These are phyloP conservation scores for Stylonectria norvegica DNA, from an alignment of 2,329 filamentous ascomycete genomes.

Conservation along the genomic window DNA sequence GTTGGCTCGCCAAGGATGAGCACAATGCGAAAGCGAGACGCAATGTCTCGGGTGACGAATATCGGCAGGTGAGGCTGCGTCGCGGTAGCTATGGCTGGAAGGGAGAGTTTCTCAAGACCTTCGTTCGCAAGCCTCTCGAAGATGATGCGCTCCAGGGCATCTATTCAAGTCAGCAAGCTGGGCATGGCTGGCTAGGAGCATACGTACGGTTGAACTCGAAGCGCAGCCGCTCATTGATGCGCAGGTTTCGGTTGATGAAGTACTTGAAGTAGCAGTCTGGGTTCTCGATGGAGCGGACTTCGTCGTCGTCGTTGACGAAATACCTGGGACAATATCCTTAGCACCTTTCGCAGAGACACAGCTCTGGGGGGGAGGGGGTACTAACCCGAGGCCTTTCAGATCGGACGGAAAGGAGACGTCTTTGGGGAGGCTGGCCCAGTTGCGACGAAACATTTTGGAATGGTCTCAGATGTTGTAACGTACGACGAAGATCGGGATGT, in stretches of 20 bases:
- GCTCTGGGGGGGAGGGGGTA: not conserved
- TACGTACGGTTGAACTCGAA: constrained; percentile 68
- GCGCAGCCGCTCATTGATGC: constrained; percentile 72
- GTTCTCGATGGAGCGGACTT: constrained; percentile 67
- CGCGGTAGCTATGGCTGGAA: constrained; percentile 54
- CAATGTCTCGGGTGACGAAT: constrained; percentile 53
- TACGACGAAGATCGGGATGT: no score
- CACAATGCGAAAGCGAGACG: constrained; percentile 59
- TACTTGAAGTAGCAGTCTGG: constrained; percentile 71
- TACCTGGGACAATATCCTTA: constrained; percentile 66
- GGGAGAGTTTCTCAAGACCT: constrained; percentile 55
- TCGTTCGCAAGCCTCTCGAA: constrained; percentile 57
- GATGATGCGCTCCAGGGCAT: constrained; percentile 60
- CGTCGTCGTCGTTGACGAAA: constrained; percentile 71
- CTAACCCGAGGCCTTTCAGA: constrained; percentile 68
- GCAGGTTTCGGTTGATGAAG: constrained; percentile 68
- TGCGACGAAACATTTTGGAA: constrained; percentile 70
- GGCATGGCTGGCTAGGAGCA: not conserved
- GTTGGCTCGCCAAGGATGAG: constrained; percentile 69
- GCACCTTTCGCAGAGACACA: no score
- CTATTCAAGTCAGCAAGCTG: constrained; percentile 38
- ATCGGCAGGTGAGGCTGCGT: constrained; percentile 64
- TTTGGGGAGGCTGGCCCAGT: constrained; percentile 63
- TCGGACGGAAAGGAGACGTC: constrained; percentile 65
- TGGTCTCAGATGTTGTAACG: no score